Percentiles rank a stretch among this genome's conserved stretches.
Evolutionary conservation across 306 rosid genomes (phyloP).

Genomic region (Vicia faba): DNA sequence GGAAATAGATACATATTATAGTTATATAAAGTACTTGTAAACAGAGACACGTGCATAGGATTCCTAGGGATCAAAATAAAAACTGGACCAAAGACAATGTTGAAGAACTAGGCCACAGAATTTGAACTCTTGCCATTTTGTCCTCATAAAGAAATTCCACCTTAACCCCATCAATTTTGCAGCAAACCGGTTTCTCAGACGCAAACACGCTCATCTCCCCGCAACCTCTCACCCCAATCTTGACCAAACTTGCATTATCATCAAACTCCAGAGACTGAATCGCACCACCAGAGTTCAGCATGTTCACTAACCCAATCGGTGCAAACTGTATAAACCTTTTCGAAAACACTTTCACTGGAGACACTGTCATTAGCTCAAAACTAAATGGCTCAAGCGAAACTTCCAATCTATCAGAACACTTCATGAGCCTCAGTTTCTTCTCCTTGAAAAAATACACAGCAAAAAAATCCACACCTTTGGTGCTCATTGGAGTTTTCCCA

Average conservation of each 20-base stretch:
- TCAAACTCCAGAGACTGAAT: constrained; percentile 49
- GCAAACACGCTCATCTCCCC: constrained; percentile 66
- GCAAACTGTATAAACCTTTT: constrained; percentile 52
- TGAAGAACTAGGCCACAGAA: constrained; percentile 54
- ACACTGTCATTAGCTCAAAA: constrained; percentile 64
- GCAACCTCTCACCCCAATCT: constrained; percentile 50
- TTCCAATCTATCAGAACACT: constrained; percentile 42
- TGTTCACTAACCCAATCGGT: constrained; percentile 69
- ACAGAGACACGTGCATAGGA: constrained; percentile 3
- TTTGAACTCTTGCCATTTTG: constrained; percentile 50
- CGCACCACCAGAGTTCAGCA: constrained; percentile 74
- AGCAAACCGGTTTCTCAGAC: constrained; percentile 51
- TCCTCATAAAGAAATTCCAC: constrained; percentile 52
- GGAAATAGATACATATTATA: no score
- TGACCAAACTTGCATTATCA: constrained; percentile 37
- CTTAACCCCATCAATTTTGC: constrained; percentile 54
- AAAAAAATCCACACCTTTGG: constrained; percentile 48
- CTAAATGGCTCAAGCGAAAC: constrained; percentile 58
- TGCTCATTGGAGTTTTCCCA: constrained; percentile 44
- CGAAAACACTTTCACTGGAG: constrained; percentile 49
- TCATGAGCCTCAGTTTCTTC: constrained; percentile 52
- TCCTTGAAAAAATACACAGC: constrained; percentile 55
- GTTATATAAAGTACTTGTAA: no score
- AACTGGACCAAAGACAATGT: constrained; percentile 50
- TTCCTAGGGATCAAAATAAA: constrained; percentile 45